Evolutionary conservation across 2,329 filamentous ascomycete genomes (phyloP), one percentile per base, ranked within the genome.

Genomic region (Kalaharituber pfeilii): DNA sequence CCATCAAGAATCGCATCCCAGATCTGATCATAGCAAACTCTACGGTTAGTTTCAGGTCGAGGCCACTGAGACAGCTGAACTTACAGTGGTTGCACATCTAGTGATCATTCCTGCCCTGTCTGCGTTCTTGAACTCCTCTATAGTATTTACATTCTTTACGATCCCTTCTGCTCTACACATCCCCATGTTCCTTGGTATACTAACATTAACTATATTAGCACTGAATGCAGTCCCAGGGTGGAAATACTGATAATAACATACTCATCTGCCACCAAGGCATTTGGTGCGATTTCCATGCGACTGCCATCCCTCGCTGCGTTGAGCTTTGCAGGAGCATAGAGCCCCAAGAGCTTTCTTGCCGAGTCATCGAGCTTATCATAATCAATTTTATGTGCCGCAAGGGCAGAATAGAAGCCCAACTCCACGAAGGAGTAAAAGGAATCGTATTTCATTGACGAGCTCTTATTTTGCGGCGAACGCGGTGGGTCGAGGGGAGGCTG

Each of bases 1-100:
- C 88, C 89, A 69, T 98, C 91, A 61, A 87, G 82, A 65, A 98
- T 95, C 25, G 91, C 89, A 68, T 96, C 87, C 89, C 89, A 96
- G 58, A 98, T 87, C 83, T 93, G 55, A n/a, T 44, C 13, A 33
- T n/a, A 30, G 22, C 25, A 54, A 27, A 50, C 33, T 22, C n/a
- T 11, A 6, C 27, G n/a, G 20, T 24, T 13, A 47, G 15, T 25
- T 24, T 29, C 33, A 25, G 22, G n/a, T 24, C n/a, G 29, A 22
- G 13, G 26, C 4, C 27, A 22, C 7, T 9, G 2, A 9, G 22
- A 50, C 5, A n/a, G 11, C 24, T 18, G 50, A 49, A 65, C 73
- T 64, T 71, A 87, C 85, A 69, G 84, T 89, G 65, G 79, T 78
- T 9, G 82, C 89, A 33, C 86, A 81, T 58, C 81, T 81, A 58